Evolutionary conservation across 305 asterid genomes (phyloP).

Genomic region (Fraxinus dipetala): DNA sequence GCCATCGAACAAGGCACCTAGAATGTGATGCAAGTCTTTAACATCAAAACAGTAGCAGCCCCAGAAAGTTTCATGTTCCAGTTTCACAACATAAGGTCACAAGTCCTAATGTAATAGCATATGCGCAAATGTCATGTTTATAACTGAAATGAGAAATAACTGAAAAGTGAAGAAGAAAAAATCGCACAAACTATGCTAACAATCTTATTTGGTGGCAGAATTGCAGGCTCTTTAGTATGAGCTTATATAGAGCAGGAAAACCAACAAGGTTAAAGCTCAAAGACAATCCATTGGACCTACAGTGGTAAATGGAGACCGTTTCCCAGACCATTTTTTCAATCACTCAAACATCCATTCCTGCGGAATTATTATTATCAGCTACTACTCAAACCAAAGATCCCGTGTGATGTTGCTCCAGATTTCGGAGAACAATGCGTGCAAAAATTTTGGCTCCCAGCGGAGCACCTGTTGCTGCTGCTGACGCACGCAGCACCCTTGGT

Average conservation of each 20-base stretch:
- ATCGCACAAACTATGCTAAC: conserved; percentile 1
- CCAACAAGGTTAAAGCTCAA: not conserved
- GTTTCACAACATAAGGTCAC: not conserved
- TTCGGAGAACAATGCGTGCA: conserved; percentile 72
- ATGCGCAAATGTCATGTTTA: not conserved
- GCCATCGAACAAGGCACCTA: not conserved
- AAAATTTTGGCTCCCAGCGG: conserved; percentile 80
- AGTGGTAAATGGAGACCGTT: not conserved
- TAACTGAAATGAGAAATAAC: not conserved
- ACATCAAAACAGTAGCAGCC: not conserved
- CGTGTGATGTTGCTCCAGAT: conserved; percentile 69
- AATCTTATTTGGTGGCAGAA: conserved; percentile 20
- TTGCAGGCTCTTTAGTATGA: not conserved
- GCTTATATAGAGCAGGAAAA: not conserved
- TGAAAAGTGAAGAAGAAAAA: not conserved
- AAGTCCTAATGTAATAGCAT: not conserved
- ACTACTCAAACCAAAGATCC: conserved; percentile 32
- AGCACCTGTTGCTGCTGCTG: conserved; percentile 74
- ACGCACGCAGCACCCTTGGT: conserved; percentile 67
- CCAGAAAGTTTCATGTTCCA: not conserved
- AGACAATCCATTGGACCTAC: not conserved
- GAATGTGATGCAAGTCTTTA: not conserved
- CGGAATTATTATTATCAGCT: not conserved
- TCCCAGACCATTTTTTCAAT: not conserved
- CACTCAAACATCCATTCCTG: not conserved